Percentiles rank a stretch among this genome's conserved stretches.
These are phyloP conservation scores for Stemphylium beticola DNA, from an alignment of 2,329 filamentous ascomycete species.

Conservation along the genomic window DNA sequence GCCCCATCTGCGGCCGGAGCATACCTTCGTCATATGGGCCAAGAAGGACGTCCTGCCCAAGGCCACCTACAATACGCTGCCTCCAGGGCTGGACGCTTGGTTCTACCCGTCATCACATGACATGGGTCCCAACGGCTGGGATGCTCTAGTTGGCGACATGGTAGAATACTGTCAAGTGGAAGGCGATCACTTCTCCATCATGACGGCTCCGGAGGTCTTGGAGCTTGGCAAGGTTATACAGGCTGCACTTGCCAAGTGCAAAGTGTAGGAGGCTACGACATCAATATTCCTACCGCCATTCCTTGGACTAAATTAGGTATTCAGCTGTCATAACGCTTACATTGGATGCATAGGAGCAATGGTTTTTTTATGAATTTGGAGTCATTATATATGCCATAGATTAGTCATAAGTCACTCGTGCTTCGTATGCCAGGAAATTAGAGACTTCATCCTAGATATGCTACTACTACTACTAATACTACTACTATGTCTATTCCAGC, in stretches of 20 bases:
- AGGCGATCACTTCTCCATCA: constrained; percentile 1
- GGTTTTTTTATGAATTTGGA: neutral
- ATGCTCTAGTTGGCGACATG: neutral
- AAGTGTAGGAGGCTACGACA: neutral
- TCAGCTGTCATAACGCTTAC: neutral
- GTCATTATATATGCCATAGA: neutral
- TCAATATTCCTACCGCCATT: neutral
- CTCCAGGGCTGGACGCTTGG: neutral
- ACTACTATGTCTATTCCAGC: no score
- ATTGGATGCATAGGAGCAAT: neutral
- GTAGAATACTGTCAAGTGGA: constrained; percentile 1
- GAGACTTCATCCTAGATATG: neutral
- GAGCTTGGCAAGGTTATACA: neutral
- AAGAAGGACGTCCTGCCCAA: neutral
- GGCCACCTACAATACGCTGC: neutral
- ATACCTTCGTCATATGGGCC: constrained; percentile 2
- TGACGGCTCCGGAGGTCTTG: neutral
- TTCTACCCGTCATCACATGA: neutral
- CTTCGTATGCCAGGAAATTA: neutral
- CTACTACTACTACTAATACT: no score
- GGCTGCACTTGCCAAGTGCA: neutral
- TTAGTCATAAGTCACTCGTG: neutral
- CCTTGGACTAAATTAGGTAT: neutral
- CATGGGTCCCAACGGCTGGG: constrained; percentile 2
- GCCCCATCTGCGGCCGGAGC: constrained; percentile 2